Conservation (phyloP, 495 filamentous ascomycete genomes). For the Durotheca rogersii region DNA sequence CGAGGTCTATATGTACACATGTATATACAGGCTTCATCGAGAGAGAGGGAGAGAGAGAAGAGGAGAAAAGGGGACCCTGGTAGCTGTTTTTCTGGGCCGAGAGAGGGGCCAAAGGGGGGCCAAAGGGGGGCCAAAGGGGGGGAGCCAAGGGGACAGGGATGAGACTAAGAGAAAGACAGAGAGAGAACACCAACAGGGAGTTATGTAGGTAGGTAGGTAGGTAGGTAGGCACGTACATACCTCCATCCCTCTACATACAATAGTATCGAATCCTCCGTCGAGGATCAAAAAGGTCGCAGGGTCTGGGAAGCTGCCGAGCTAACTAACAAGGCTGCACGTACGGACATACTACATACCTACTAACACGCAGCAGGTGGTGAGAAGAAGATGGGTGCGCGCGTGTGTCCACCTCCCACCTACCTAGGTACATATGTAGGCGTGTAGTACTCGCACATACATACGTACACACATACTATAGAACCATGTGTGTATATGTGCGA, state of each 20-base stretch:
- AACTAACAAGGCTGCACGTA: conserved; percentile 17
- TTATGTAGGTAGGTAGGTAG: too few species aligned
- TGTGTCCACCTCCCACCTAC: too few species aligned
- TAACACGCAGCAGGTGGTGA: neutral
- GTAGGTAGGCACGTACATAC: too few species aligned
- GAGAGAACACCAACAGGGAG: too few species aligned
- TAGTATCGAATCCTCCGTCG: conserved; percentile 29
- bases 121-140: too few species aligned
- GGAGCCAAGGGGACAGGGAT: too few species aligned
- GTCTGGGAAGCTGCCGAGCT: conserved; percentile 25
- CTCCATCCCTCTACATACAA: too few species aligned
- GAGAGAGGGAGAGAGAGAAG: too few species aligned
- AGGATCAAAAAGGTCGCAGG: conserved; percentile 27
- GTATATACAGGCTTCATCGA: conserved; percentile 8
- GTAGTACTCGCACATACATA: conserved; percentile 4
- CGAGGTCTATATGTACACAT: neutral
- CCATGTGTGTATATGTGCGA: conserved; percentile 15
- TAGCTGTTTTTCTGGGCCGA: conserved; percentile 1
- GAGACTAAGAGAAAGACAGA: too few species aligned
- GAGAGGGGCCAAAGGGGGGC: conserved; percentile 9
- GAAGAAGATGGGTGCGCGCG: neutral
- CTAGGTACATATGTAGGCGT: conserved; percentile 4
- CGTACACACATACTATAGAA: too few species aligned
- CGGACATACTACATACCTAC: too few species aligned
- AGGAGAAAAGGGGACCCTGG: too few species aligned